phyloP scores from a whole-genome alignment of 2,329 filamentous ascomycete species.

The Nemania diffusa region DNA sequence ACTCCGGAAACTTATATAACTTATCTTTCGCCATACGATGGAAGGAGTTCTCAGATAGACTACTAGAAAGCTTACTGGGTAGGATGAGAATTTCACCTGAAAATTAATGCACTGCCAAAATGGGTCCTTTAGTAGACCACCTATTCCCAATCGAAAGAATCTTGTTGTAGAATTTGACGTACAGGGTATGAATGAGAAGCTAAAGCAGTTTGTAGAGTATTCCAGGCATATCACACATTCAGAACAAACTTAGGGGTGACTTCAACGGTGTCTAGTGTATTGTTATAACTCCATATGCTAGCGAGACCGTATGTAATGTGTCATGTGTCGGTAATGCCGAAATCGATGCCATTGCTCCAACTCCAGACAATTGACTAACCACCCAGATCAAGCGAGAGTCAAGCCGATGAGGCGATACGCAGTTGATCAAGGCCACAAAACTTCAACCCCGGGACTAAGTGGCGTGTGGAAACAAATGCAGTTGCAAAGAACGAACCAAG shows the following conservation, averaged over 20 bases:
- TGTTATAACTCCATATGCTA: constrained; percentile 38
- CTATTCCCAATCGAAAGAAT: neutral
- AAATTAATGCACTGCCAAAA: constrained; percentile 11
- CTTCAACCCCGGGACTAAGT: constrained; percentile 1
- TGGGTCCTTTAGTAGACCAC: neutral
- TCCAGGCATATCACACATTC: constrained; percentile 1
- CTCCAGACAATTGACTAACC: constrained; percentile 37
- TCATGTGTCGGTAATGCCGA: constrained; percentile 40
- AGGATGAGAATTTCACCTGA: neutral
- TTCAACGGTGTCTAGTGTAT: constrained; percentile 39
- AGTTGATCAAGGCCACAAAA: constrained; percentile 5
- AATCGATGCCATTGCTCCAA: constrained; percentile 45
- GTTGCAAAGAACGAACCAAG: constrained; percentile 21
- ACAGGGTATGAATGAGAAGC: neutral
- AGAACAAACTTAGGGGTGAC: neutral
- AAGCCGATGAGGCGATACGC: constrained; percentile 7
- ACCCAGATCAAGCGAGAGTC: constrained; percentile 38
- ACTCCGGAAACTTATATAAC: neutral
- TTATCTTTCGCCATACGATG: neutral
- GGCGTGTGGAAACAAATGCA: constrained; percentile 12
- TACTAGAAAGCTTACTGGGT: neutral
- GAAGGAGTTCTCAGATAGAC: neutral
- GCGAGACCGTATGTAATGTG: constrained; percentile 36
- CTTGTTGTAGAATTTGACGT: neutral
- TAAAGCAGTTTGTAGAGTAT: neutral